Conservation (phyloP, 2,329 filamentous ascomycete species). For the Penicillium sp. region DNA sequence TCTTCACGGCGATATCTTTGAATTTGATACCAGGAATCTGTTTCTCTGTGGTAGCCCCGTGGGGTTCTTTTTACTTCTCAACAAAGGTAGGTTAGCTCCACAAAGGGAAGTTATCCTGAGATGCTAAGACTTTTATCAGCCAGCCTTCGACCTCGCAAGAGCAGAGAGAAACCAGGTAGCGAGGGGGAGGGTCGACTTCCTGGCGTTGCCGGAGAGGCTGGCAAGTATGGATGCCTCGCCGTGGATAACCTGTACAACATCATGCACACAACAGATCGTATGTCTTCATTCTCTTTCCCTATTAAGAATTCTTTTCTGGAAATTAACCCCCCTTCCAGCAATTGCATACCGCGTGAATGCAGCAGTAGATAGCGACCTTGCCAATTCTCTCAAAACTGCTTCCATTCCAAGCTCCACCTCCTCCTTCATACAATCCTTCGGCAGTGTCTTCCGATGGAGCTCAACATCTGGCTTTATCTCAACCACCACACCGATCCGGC, state of each 20-base stretch:
- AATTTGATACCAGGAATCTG: slow-evolving; percentile 88
- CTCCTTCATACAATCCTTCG: slow-evolving; percentile 67
- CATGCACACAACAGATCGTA: slow-evolving; percentile 70
- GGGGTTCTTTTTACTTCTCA: slow-evolving; percentile 89
- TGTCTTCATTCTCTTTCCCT: slow-evolving; percentile 15
- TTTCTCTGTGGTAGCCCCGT: slow-evolving; percentile 90
- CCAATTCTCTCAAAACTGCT: slow-evolving; percentile 73
- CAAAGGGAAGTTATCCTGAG: slow-evolving; percentile 20
- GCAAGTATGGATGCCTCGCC: slow-evolving; percentile 84
- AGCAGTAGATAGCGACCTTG: slow-evolving; percentile 80
- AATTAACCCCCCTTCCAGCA: slow-evolving; percentile 58
- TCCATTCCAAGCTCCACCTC: slow-evolving; percentile 74
- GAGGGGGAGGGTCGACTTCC: slow-evolving; percentile 64
- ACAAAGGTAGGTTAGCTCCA: slow-evolving; percentile 53
- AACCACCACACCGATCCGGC: slow-evolving; percentile 65
- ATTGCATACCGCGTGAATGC: slow-evolving; percentile 94
- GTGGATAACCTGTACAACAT: slow-evolving; percentile 98
- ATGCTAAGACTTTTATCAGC: slow-evolving; percentile 41
- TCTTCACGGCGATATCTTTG: slow-evolving; percentile 66
- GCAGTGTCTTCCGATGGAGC: slow-evolving; percentile 64
- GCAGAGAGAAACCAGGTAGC: slow-evolving; percentile 73
- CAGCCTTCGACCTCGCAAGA: slow-evolving; percentile 73
- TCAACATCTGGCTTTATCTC: slow-evolving; percentile 56
- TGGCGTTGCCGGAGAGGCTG: slow-evolving; percentile 74
- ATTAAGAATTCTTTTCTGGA: slow-evolving; percentile 36